A percentile compares a stretch with the other conserved stretches of the same genome.
Evolutionary conservation across 139 green algal genomes (phyloP).

Genomic region (Chlamydomonas sphaeroides): DNA sequence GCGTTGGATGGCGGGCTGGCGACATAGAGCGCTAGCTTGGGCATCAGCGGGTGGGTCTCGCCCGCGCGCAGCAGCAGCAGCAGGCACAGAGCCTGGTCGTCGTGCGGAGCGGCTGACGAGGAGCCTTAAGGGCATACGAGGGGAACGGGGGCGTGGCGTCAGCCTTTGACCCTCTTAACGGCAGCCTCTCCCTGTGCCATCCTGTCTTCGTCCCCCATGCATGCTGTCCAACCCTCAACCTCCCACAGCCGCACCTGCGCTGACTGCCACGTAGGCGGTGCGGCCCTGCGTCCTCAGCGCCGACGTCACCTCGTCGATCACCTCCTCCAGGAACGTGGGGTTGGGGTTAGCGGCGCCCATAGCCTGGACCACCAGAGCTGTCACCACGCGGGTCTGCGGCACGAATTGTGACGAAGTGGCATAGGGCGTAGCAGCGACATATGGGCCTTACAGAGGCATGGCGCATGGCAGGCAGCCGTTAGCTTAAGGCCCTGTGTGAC

Average conservation of each 20-base stretch:
- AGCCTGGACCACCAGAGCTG: background rate
- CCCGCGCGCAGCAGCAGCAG: conserved; percentile 40
- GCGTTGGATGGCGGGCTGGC: background rate
- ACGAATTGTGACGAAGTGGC: background rate
- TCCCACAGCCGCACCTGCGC: background rate
- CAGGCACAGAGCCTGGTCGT: conserved; percentile 39
- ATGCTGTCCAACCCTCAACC: no score
- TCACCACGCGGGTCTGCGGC: conserved; percentile 16
- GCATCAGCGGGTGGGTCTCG: conserved; percentile 22
- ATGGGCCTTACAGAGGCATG: background rate
- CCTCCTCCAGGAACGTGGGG: background rate
- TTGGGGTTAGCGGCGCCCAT: background rate
- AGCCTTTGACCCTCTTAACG: no score
- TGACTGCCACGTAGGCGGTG: conserved; percentile 61
- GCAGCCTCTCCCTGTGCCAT: no score
- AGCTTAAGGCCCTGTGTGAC: no score
- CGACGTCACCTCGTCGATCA: conserved; percentile 11
- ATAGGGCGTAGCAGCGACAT: conserved; percentile 47
- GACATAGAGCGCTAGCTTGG: conserved; percentile 45
- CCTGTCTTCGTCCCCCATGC: no score
- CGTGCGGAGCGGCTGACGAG: background rate
- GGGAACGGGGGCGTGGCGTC: no score
- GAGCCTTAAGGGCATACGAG: background rate
- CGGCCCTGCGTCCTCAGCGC: conserved; percentile 50
- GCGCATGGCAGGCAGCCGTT: background rate